These are phyloP conservation scores for Ogataea chonburiensis DNA, from an alignment of 805 yeast species.

Conservation along the genomic window DNA sequence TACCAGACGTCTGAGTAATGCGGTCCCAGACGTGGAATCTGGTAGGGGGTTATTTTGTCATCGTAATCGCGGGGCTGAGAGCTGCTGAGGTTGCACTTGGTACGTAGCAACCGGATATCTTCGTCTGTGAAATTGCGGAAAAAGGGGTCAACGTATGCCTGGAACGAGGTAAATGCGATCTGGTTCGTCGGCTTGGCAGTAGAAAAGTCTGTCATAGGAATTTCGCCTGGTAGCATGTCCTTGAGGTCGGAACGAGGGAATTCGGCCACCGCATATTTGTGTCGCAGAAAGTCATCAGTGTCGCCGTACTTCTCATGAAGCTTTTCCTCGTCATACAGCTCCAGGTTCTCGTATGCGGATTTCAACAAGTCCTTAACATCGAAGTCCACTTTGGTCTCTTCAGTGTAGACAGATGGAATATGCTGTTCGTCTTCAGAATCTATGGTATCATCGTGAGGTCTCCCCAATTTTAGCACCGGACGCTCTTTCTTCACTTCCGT, in stretches of 20 bases:
- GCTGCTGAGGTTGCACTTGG: conserved; percentile 57
- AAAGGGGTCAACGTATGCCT: conserved; percentile 80
- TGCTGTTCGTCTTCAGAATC: conserved; percentile 4
- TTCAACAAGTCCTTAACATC: conserved; percentile 23
- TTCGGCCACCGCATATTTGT: conserved; percentile 84
- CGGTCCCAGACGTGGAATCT: conserved; percentile 84
- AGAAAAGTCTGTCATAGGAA: conserved; percentile 86
- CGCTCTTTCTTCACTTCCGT: conserved; percentile 6
- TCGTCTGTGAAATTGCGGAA: conserved; percentile 78
- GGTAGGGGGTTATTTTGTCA: conserved; percentile 65
- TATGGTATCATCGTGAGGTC: not conserved
- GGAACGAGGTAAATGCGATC: conserved; percentile 87
- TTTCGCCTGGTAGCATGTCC: conserved; percentile 78
- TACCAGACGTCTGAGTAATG: conserved; percentile 83
- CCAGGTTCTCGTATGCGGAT: conserved; percentile 22
- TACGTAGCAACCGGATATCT: conserved; percentile 71
- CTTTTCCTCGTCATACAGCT: conserved; percentile 43
- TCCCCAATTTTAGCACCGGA: conserved; percentile 1
- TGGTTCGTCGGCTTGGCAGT: conserved; percentile 84
- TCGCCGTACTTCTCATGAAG: conserved; percentile 61
- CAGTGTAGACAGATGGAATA: conserved; percentile 44
- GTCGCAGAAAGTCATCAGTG: conserved; percentile 58
- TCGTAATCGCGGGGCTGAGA: conserved; percentile 50
- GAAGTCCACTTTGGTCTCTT: conserved; percentile 16
- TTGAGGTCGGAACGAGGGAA: conserved; percentile 78